phyloP scores from a whole-genome alignment of 805 yeast genomes.

The Cyberlindnera galapagoensis region DNA sequence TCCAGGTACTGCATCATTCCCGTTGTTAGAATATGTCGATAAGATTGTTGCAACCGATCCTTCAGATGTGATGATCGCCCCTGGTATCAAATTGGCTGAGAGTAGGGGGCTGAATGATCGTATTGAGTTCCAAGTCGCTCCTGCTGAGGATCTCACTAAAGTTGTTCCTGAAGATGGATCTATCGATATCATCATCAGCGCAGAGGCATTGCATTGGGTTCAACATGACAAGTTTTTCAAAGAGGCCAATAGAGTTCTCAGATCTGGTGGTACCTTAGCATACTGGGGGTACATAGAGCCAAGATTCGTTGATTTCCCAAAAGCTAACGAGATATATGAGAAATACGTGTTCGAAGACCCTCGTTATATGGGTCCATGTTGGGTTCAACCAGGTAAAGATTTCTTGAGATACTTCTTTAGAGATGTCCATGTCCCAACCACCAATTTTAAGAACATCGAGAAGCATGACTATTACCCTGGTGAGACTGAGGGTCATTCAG shows the following conservation, averaged over 20 bases:
- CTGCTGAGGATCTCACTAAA: conserved; percentile 24
- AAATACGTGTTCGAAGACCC: conserved; percentile 44
- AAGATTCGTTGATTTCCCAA: conserved; percentile 42
- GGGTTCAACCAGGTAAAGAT: conserved; percentile 62
- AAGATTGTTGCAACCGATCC: conserved; percentile 53
- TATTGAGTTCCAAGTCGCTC: conserved; percentile 16
- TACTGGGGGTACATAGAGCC: conserved; percentile 75
- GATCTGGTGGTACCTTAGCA: conserved; percentile 57
- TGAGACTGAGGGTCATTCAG: conserved; percentile 19
- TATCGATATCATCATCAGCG: conserved; percentile 55
- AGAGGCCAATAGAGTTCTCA: conserved; percentile 43
- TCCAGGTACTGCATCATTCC: conserved; percentile 58
- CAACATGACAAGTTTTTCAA: conserved; percentile 43
- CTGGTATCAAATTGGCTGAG: conserved; percentile 28
- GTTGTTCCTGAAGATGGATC: conserved; percentile 23
- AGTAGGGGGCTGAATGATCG: conserved; percentile 14
- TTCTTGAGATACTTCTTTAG: conserved; percentile 37
- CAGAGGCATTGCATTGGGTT: conserved; percentile 79
- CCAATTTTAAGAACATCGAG: conserved; percentile 36
- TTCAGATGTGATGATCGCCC: conserved; percentile 43
- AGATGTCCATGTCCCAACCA: conserved; percentile 39
- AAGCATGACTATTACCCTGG: conserved; percentile 28
- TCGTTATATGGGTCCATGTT: conserved; percentile 49
- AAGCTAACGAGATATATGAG: conserved; percentile 49
- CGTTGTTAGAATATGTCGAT: conserved; percentile 37